These are phyloP conservation scores for Hypoxylon subgilvum DNA, from an alignment of 495 filamentous ascomycete genomes.

Conservation along the genomic window DNA sequence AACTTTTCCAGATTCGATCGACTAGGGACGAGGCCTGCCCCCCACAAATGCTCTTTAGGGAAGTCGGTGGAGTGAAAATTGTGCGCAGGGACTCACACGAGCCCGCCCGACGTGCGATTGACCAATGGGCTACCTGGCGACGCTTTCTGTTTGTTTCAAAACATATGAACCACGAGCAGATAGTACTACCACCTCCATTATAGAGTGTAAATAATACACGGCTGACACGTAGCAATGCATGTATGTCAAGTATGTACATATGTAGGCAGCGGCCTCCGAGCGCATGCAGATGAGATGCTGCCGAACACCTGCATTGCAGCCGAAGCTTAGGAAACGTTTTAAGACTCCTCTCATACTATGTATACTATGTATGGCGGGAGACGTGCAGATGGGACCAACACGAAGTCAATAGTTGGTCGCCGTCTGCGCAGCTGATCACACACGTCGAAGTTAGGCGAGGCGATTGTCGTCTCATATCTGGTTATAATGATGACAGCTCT, in stretches of 20 bases:
- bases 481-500: background rate
- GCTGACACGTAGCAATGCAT: conserved; percentile 19
- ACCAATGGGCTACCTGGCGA: conserved; percentile 7
- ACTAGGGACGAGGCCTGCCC: conserved; percentile 10
- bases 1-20: conserved; percentile 29
- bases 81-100: conserved; percentile 21
- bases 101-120: conserved; percentile 10
- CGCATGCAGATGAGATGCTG: conserved; percentile 20
- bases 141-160: conserved; percentile 30
- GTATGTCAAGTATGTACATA: too few relatives aligned
- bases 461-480: conserved; percentile 24
- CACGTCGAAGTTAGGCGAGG: conserved; percentile 17
- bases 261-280: conserved; percentile 16
- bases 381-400: conserved; percentile 12
- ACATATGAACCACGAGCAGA: conserved; percentile 18
- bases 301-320: conserved; percentile 34
- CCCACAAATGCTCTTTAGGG: conserved; percentile 1
- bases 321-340: conserved; percentile 21
- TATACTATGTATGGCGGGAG: too few relatives aligned
- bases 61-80: conserved; percentile 10
- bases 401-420: background rate
- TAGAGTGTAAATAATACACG: background rate
- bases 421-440: conserved; percentile 30
- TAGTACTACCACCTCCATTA: background rate
- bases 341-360: too few relatives aligned